Evolutionary conservation across 208 protist genomes (phyloP), one percentile per base, ranked within the genome.

Genomic region (Leishmania lainsoni): DNA sequence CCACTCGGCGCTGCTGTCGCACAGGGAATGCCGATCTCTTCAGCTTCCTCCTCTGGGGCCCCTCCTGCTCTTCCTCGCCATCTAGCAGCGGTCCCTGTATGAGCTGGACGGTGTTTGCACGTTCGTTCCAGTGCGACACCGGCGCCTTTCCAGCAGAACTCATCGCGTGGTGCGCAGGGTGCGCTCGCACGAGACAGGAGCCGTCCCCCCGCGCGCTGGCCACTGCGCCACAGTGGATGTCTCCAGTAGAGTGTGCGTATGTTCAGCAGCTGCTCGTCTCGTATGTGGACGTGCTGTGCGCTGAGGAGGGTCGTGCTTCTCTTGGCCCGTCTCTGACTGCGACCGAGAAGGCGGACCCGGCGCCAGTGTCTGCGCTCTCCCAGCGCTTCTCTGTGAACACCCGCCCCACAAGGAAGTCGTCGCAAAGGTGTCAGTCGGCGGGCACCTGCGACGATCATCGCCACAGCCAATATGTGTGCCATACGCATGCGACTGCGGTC

Each of bases 61-160:
- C 14, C n/a, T 49, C 32, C 72, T 39, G 51, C 72, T 17, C 5
- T 61, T 8, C 17, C 51, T 56, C 72, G n/a, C 6, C 39, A 32
- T 29, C 51, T 8, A 26, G 32, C 17, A 29, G 51, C 51, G 56
- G 22, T 12, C 74, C 16, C 35, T 77, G 74, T 16, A 35, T 89
- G 59, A 84, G 76, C 39, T 66, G 77, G 39, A 75, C 86, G 2
- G 56, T 59, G 75, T 89, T 89, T 39, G 51, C 83, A 22, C 75
- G 75, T 14, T 86, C 83, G 2, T 86, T 86, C 26, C 71, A 86
- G 82, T 86, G 79, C 51, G 61, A 81, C 72, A 59, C 63, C n/a
- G 86, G 78, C 49, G 86, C 83, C 49, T 84, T 89, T 32, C 86
- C 86, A 17, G 81, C 86, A 6, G 72, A 79, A 56, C 82, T 89